Conservation (phyloP, 1,139 yeast species). For the Kluyveromyces marxianus region DNA sequence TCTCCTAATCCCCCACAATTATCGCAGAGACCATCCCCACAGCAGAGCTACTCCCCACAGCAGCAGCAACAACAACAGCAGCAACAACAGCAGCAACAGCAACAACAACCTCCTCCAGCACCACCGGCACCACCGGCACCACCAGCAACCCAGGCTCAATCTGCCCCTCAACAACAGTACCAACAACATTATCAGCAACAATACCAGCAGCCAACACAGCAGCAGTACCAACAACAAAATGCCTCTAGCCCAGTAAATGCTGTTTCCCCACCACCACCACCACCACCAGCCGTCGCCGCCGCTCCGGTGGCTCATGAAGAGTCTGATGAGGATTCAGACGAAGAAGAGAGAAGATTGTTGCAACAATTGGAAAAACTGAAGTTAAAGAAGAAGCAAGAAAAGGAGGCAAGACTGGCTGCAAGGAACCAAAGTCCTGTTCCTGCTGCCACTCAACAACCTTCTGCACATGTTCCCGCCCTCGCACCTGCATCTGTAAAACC, state of each 20-base stretch:
- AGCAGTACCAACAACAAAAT: not conserved
- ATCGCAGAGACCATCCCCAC: not conserved
- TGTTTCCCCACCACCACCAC: not conserved
- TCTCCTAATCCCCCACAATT: not conserved
- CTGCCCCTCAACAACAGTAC: not conserved
- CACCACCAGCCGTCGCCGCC: not conserved
- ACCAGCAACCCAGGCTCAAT: too few species aligned
- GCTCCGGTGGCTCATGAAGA: not conserved
- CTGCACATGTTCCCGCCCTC: too few species aligned
- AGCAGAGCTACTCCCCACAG: not conserved
- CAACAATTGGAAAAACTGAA: conserved; percentile 36
- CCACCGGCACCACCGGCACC: too few species aligned
- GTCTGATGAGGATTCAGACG: conserved; percentile 17
- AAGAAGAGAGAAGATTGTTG: conserved; percentile 33
- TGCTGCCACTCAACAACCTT: too few species aligned
- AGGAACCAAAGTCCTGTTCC: conserved; percentile 22
- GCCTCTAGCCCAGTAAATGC: too few species aligned
- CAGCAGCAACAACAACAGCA: not conserved
- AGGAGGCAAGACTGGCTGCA: conserved; percentile 28
- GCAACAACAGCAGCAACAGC: not conserved
- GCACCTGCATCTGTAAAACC: conserved; percentile 36
- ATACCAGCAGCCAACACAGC: conserved; percentile 9
- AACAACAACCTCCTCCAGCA: not conserved
- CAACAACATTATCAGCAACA: not conserved
- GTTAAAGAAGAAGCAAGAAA: conserved; percentile 48